Conservation (phyloP, 768 basidiomycete genomes). For the Naganishia vaughanmartiniae region DNA sequence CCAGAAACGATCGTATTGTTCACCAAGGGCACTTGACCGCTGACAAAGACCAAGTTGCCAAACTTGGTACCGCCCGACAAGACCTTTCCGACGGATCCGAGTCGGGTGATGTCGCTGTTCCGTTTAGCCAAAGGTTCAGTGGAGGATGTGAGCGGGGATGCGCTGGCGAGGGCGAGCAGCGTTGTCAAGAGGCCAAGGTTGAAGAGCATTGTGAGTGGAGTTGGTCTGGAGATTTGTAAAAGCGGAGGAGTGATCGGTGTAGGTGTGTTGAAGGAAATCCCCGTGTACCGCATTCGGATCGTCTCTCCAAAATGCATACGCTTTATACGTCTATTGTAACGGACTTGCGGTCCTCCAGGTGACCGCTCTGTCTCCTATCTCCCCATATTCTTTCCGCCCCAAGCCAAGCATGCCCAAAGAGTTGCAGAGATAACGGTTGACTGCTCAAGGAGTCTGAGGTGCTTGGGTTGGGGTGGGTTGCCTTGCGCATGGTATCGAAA, state of each 20-base stretch:
- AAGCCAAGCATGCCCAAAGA: too few relatives aligned
- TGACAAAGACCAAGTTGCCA: constrained; percentile 35
- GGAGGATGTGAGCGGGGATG: constrained; percentile 26
- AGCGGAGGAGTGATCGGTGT: background rate
- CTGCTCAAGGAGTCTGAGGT: too few relatives aligned
- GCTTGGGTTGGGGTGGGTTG: background rate
- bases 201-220: constrained; percentile 26
- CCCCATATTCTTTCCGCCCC: too few relatives aligned
- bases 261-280: background rate
- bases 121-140: constrained; percentile 10
- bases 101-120: constrained; percentile 30
- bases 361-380: too few relatives aligned
- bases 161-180: constrained; percentile 30
- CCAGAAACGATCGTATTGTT: constrained; percentile 34
- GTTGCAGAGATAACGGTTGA: too few relatives aligned
- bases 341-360: too few relatives aligned
- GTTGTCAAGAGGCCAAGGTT: constrained; percentile 28
- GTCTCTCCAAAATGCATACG: too few relatives aligned
- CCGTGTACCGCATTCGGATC: background rate
- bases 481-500: too few relatives aligned
- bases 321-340: too few relatives aligned
- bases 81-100: constrained; percentile 30
- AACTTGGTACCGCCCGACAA: constrained; percentile 33
- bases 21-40: constrained; percentile 31
- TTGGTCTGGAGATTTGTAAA: background rate